phyloP scores from a whole-genome alignment of 2,329 filamentous ascomycete genomes.

The Ophiostoma pallidulum region DNA sequence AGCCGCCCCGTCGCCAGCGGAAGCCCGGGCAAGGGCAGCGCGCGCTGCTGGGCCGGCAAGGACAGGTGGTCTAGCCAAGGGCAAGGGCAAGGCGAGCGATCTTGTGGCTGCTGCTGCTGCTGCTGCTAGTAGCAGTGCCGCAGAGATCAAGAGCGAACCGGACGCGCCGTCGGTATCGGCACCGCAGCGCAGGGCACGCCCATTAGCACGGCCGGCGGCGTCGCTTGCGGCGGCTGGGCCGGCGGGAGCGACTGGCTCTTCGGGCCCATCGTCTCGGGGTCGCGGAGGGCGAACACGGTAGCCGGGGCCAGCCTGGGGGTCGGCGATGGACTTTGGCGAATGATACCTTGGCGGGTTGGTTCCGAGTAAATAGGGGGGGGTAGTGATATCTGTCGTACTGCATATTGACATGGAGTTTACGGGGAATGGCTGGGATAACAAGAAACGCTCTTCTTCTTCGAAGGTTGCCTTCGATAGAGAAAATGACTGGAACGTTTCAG shows the following conservation, averaged over 20 bases:
- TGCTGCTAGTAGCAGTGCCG: not conserved
- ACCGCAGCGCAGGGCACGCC: conserved; percentile 1
- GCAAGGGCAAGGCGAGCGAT: conserved; percentile 9
- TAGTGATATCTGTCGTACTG: no score
- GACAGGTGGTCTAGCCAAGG: conserved; percentile 7
- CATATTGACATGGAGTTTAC: no score
- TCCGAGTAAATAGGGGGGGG: no score
- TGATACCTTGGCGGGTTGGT: no score
- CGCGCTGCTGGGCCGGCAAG: no score
- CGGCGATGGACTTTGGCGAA: conserved; percentile 10
- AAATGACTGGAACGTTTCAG: no score
- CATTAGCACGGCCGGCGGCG: conserved; percentile 19
- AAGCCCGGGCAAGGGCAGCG: not conserved
- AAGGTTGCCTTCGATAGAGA: no score
- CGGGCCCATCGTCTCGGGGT: not conserved
- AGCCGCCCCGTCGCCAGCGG: not conserved
- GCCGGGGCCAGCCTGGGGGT: not conserved
- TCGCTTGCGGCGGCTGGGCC: not conserved
- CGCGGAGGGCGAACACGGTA: conserved; percentile 10
- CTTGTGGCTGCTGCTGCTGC: not conserved
- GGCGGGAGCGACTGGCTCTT: not conserved
- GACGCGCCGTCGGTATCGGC: not conserved
- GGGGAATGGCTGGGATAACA: no score
- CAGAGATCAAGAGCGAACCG: conserved; percentile 10
- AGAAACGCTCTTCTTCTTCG: no score